Base-by-base conservation (phyloP, 1,284 basidiomycete species). In the Fomitopsis schrenkii region DNA sequence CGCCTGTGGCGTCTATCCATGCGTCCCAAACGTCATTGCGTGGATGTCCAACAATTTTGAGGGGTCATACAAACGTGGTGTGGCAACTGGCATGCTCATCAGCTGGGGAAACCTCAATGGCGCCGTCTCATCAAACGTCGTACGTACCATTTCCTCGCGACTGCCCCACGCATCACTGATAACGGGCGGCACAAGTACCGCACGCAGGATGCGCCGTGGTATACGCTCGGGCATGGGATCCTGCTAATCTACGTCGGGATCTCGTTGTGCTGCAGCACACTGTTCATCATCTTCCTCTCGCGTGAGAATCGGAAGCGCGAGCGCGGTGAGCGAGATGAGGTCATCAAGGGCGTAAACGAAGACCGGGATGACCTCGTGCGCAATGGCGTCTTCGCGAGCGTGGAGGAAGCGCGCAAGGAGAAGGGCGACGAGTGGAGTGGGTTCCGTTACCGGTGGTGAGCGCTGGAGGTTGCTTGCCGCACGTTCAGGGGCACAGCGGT, bases 21-120 rank as follows among this genome's bases (percentile, higher is more conserved):
- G 83, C 54, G 86, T 91, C 63, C 80, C 88, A 30, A 91, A 90
- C 73, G 83, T 86, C 2, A 80, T 88, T 63, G 86, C 88, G 5
- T 90, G 88, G 85, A 81, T 85, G 41, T 85, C 85, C 33, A 88
- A 87, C 66, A 90, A 89, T 67, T 81, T 88, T 15, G 88, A 91
- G 75, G 88, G 79, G 7, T 71, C 72, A 19, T 81, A 79, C 69
- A 79, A 79, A 63, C 76, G 79, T 46, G 75, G 74, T 59, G 78
- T 80, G 38, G 73, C 78, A 19, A 72, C 79, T 52, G 79, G 72
- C 28, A 75, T 77, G 75, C 71, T 76, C 19, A 78, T 77, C 64
- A 70, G 72, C 52, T 79, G 74, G 68, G 79, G 77, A 1, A 80
- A 80, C 65, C 67, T 81, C 35, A 78, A 80, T 62, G 81, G 81